Conservation (phyloP, 1,139 yeast genomes). For the Zygoascus meyerae region DNA sequence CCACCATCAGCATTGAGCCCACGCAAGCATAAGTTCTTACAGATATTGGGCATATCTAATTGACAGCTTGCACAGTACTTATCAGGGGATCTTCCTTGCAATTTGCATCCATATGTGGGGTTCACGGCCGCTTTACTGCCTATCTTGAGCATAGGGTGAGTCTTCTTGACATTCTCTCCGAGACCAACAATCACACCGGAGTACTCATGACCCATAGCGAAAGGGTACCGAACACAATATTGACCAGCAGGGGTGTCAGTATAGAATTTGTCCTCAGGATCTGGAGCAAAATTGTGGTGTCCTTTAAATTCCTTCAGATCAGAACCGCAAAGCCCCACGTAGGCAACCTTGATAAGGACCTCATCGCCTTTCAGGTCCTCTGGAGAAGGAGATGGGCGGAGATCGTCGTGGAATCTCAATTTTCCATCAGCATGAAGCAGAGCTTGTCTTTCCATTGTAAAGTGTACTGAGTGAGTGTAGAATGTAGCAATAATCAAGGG, state of each 20-base stretch:
- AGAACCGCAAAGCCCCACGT: slow-evolving; percentile 50
- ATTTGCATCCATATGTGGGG: slow-evolving; percentile 49
- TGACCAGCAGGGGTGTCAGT: slow-evolving; percentile 28
- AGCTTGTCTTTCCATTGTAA: slow-evolving; percentile 10
- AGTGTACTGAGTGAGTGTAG: not conserved
- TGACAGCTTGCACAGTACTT: slow-evolving; percentile 40
- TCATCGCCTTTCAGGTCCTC: slow-evolving; percentile 31
- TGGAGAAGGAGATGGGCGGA: slow-evolving; percentile 4
- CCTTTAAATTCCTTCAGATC: slow-evolving; percentile 45
- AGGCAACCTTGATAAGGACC: slow-evolving; percentile 41
- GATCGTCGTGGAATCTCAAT: slow-evolving; percentile 6
- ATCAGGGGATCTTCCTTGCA: slow-evolving; percentile 24
- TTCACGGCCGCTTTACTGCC: slow-evolving; percentile 38
- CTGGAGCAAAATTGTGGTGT: slow-evolving; percentile 43
- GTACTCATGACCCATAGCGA: slow-evolving; percentile 56
- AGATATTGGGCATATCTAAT: slow-evolving; percentile 44
- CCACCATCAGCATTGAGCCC: slow-evolving; percentile 50
- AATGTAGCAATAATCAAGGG: not conserved
- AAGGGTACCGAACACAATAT: slow-evolving; percentile 24
- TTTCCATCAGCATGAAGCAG: slow-evolving; percentile 11
- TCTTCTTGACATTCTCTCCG: slow-evolving; percentile 34
- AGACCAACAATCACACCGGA: slow-evolving; percentile 37
- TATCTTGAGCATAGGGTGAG: slow-evolving; percentile 38
- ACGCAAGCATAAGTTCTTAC: slow-evolving; percentile 40
- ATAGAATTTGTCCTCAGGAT: slow-evolving; percentile 20